These are phyloP conservation scores for Pseudotsuga menziesii DNA, from an alignment of 75 land plant species.

Conservation along the genomic window DNA sequence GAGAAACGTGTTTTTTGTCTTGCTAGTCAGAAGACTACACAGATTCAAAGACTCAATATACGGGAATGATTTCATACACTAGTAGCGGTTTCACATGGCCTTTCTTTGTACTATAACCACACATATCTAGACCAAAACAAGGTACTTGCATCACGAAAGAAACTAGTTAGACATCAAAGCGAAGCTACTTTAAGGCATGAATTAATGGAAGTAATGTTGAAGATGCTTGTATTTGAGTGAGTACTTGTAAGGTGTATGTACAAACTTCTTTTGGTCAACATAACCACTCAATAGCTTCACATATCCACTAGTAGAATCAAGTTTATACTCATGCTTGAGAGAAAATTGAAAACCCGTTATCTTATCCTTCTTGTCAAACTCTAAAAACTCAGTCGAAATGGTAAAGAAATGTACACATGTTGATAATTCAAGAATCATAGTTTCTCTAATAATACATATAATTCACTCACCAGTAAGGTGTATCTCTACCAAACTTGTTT, in stretches of 20 bases:
- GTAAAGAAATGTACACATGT: too few relatives aligned
- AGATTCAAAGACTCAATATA: neutral
- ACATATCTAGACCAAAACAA: slow-evolving; percentile 78
- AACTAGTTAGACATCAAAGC: too few relatives aligned
- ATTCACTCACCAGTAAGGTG: slow-evolving; percentile 30
- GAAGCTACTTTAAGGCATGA: too few relatives aligned
- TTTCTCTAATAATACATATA: too few relatives aligned
- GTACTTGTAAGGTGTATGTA: slow-evolving; percentile 14
- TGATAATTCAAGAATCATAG: too few relatives aligned
- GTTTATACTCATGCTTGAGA: too few relatives aligned
- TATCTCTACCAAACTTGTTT: slow-evolving; percentile 47
- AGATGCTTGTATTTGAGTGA: neutral
- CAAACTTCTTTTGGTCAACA: too few relatives aligned
- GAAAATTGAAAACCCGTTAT: too few relatives aligned
- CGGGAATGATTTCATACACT: neutral
- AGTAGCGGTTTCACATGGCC: slow-evolving; percentile 39
- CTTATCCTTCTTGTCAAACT: too few relatives aligned
- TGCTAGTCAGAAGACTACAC: slow-evolving; percentile 65
- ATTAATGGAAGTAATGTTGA: neutral
- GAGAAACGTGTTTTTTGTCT: slow-evolving; percentile 50
- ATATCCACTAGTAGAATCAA: too few relatives aligned
- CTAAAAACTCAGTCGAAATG: too few relatives aligned
- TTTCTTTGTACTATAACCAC: slow-evolving; percentile 59
- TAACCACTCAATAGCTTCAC: too few relatives aligned
- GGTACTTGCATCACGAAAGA: slow-evolving; percentile 29